A percentile compares a stretch with the other conserved stretches of the same genome.
Conservation (phyloP, 192 early-diverging fungal genomes). For the Diversispora epigaea region DNA sequence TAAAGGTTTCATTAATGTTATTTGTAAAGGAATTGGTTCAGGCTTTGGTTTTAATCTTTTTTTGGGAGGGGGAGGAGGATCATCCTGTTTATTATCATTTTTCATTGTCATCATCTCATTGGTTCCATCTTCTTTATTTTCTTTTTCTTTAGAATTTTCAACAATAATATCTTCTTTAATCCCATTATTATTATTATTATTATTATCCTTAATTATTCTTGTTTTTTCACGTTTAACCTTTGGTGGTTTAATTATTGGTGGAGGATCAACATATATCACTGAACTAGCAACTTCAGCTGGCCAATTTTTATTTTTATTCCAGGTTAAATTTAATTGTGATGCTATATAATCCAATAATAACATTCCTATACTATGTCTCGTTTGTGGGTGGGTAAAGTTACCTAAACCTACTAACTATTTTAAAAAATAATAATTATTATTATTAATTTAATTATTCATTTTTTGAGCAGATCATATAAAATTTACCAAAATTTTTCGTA, state of each 20-base stretch:
- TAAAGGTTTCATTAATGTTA: slow-evolving; percentile 64
- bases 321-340: slow-evolving; percentile 42
- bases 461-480: no score
- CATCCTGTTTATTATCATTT: background rate
- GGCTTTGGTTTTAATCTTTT: slow-evolving; percentile 13
- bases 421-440: no score
- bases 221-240: slow-evolving; percentile 21
- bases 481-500: no score
- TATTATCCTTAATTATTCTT: background rate
- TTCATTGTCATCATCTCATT: background rate
- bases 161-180: no score
- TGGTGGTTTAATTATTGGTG: background rate
- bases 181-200: background rate
- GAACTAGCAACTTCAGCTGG: slow-evolving; percentile 36
- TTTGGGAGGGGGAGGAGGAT: background rate
- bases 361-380: slow-evolving; percentile 75
- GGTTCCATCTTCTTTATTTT: background rate
- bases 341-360: slow-evolving; percentile 61
- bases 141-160: no score
- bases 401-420: slow-evolving; percentile 68
- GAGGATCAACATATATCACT: slow-evolving; percentile 30
- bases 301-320: slow-evolving; percentile 41
- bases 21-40: slow-evolving; percentile 35
- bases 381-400: slow-evolving; percentile 62
- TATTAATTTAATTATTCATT: no score